These are phyloP conservation scores for Dendrobium huoshanense DNA, from an alignment of 106 monocot species.

Conservation along the genomic window DNA sequence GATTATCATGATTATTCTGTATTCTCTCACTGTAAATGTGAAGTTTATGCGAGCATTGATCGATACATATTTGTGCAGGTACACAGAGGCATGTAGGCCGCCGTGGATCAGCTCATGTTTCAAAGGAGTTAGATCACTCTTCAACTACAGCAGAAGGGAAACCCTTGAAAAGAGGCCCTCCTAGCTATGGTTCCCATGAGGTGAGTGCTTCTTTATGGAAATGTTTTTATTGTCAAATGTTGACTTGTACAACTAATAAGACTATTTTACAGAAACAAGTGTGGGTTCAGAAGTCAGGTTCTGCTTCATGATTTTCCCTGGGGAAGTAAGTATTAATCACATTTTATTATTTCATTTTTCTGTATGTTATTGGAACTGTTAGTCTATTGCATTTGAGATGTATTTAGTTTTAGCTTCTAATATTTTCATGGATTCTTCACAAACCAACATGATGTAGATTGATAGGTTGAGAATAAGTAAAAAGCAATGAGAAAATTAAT, in stretches of 20 bases:
- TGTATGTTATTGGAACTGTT: not conserved
- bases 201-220: slow-evolving; percentile 20
- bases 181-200: slow-evolving; percentile 44
- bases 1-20: not conserved
- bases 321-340: slow-evolving; percentile 11
- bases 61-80: slow-evolving; percentile 22
- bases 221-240: not conserved
- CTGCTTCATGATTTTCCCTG: slow-evolving; percentile 25
- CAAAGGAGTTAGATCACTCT: slow-evolving; percentile 47
- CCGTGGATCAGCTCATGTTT: slow-evolving; percentile 36
- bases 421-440: too few species aligned
- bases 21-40: not conserved
- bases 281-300: slow-evolving; percentile 61
- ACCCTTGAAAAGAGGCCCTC: slow-evolving; percentile 35
- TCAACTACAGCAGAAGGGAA: slow-evolving; percentile 43
- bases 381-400: not conserved
- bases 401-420: not conserved
- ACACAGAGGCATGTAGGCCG: slow-evolving; percentile 55
- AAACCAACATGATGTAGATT: too few species aligned
- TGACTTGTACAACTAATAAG: not conserved
- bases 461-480: too few species aligned
- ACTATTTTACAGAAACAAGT: slow-evolving; percentile 41
- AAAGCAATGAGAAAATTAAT: too few species aligned
- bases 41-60: not conserved
- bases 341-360: not conserved